These are phyloP conservation scores for Pugionium dolabratum DNA, from an alignment of 345 rosid genomes.

Conservation along the genomic window DNA sequence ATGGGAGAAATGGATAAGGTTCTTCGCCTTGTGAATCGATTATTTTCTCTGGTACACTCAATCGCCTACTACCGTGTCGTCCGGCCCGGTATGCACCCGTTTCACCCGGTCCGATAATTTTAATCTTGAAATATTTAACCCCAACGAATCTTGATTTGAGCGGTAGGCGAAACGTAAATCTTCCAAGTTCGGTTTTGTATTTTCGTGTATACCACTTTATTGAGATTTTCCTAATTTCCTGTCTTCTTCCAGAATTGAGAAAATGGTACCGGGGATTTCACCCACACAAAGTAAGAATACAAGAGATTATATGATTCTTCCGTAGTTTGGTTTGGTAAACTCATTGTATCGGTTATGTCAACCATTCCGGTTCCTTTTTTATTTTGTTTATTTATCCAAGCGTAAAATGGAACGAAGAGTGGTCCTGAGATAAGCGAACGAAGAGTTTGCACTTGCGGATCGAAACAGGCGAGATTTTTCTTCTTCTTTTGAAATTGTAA, in stretches of 20 bases:
- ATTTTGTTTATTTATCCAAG: not conserved
- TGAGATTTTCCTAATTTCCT: not conserved
- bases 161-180: too few relatives aligned
- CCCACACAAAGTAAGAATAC: not conserved
- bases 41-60: too few relatives aligned
- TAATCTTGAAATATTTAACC: too few relatives aligned
- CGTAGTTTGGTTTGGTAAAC: conserved; percentile 7
- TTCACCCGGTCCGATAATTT: not conserved
- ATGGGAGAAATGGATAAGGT: conserved; percentile 34
- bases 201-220: not conserved
- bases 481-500: not conserved
- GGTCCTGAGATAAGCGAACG: not conserved
- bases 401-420: not conserved
- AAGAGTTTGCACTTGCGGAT: not conserved
- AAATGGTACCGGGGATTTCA: not conserved
- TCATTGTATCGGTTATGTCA: not conserved
- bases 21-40: too few relatives aligned
- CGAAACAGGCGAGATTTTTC: not conserved
- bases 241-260: not conserved
- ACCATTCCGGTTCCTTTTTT: not conserved
- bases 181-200: too few relatives aligned
- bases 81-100: not conserved
- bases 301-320: not conserved
- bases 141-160: too few relatives aligned
- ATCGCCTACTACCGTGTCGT: conserved; percentile 1